These are phyloP conservation scores for Pseudodiploospora longispora DNA, from an alignment of 2,329 filamentous ascomycete species.

Conservation along the genomic window DNA sequence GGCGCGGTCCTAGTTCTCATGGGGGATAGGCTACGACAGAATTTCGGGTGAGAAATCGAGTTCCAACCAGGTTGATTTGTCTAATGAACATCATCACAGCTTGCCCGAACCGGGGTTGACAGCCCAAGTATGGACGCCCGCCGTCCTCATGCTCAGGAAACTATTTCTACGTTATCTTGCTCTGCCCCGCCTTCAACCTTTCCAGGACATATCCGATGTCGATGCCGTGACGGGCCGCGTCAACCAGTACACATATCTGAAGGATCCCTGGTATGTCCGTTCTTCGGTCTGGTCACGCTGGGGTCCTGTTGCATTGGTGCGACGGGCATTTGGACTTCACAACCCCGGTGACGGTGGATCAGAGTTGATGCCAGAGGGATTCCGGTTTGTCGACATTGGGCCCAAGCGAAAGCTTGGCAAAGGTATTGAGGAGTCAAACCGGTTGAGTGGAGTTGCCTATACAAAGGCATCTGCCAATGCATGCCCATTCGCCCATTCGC, in stretches of 20 bases:
- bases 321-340: constrained; percentile 33
- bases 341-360: constrained; percentile 35
- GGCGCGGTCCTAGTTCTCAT: constrained; percentile 51
- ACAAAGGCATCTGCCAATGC: constrained; percentile 20
- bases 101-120: constrained; percentile 34
- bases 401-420: constrained; percentile 46
- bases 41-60: constrained; percentile 48
- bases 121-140: constrained; percentile 33
- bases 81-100: constrained; percentile 15
- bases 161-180: constrained; percentile 49
- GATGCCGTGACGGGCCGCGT: constrained; percentile 47
- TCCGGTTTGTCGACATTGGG: constrained; percentile 52
- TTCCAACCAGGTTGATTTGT: no score
- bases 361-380: constrained; percentile 39
- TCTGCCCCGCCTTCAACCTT: constrained; percentile 45
- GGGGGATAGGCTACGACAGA: constrained; percentile 53
- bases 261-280: constrained; percentile 57
- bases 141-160: constrained; percentile 43
- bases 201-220: constrained; percentile 34
- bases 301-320: constrained; percentile 47
- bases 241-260: constrained; percentile 43
- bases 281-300: constrained; percentile 54
- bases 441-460: constrained; percentile 22
- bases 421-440: constrained; percentile 36
- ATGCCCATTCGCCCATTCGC: constrained; percentile 34